phyloP scores from a whole-genome alignment of 1,284 basidiomycete genomes.

The Ceratobasidium sp. region DNA sequence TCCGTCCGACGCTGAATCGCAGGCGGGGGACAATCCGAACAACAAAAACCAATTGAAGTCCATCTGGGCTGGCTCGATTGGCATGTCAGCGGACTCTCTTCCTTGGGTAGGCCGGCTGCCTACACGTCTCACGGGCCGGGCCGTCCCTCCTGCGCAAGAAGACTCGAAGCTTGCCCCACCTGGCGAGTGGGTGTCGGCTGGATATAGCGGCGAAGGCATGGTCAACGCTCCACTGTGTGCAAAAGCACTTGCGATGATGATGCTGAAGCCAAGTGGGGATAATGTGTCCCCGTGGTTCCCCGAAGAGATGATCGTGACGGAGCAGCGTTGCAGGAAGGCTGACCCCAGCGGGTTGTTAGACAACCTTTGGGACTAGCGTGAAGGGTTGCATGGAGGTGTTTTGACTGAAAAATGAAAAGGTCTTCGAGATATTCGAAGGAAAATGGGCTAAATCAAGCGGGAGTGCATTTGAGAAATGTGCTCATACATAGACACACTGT shows the following conservation, averaged over 20 bases:
- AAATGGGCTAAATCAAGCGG: too few species aligned
- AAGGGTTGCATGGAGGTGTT: neutral
- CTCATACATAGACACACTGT: neutral
- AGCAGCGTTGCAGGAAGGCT: constrained; percentile 40
- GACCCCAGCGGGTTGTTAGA: constrained; percentile 24
- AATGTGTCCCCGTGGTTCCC: constrained; percentile 41
- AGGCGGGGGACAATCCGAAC: constrained; percentile 25
- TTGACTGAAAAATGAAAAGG: neutral
- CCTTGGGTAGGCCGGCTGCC: constrained; percentile 73
- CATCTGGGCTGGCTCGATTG: constrained; percentile 73
- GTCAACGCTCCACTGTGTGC: constrained; percentile 40
- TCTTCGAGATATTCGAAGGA: neutral
- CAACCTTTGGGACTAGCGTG: constrained; percentile 24
- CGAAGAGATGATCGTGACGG: constrained; percentile 34
- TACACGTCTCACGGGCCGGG: constrained; percentile 57
- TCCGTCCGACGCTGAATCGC: constrained; percentile 57
- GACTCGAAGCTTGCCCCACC: constrained; percentile 30
- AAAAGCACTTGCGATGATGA: constrained; percentile 43
- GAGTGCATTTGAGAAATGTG: too few species aligned
- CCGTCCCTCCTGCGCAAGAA: constrained; percentile 50
- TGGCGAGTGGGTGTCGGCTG: constrained; percentile 36
- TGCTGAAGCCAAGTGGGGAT: constrained; percentile 30
- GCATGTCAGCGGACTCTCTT: constrained; percentile 65
- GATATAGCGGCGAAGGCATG: constrained; percentile 43
- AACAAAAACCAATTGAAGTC: constrained; percentile 58